Evolutionary conservation across 2,329 filamentous ascomycete species (phyloP), one percentile per base, ranked within the genome.

Genomic region (Exophiala sp.): DNA sequence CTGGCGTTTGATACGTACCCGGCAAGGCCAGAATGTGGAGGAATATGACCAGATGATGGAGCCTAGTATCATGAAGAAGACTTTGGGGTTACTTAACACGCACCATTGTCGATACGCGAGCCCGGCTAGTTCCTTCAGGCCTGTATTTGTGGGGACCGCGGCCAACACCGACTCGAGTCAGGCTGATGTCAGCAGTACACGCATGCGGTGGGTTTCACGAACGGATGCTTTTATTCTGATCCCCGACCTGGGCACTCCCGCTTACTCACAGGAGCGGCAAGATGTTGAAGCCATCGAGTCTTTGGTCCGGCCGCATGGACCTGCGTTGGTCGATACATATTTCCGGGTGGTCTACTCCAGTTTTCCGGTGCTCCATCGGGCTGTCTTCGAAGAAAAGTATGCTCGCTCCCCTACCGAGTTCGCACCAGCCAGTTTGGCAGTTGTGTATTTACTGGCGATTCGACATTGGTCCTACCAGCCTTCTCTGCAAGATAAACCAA

Each of bases 391-490:
- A 10, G 59, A 59, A 0, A 72, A 48, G 65, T 71, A 36, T 73
- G 73, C 47, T 68, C 68, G n/a, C 65, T 33, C 34, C 8, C 41
- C 33, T 11, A 2, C 20, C 12, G 43, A 53, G 29, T 47, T 53
- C n/a, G 12, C 42, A 3, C 50, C 50, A 11, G 7, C 50, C 5
- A 35, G 47, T 18, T 40, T 53, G n/a, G 50, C 44, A 33, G 43
- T 36, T 3, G 43, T 53, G 11, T 75, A 95, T 65, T 83, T 95
- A 16, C 75, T 95, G 16, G 88, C 90, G 9, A 81, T 94, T 64
- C 90, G 91, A 69, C 95, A 89, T 84, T 92, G 91, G 84, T 83
- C 89, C 12, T 39, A 41, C 24, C 34, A 47, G 33, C 8, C 20
- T 3, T 11, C 47, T 18, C 18, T 48, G 12, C 33, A 38, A 10